Base-by-base conservation (phyloP, 768 basidiomycete genomes). In the Mycena indigotica region DNA sequence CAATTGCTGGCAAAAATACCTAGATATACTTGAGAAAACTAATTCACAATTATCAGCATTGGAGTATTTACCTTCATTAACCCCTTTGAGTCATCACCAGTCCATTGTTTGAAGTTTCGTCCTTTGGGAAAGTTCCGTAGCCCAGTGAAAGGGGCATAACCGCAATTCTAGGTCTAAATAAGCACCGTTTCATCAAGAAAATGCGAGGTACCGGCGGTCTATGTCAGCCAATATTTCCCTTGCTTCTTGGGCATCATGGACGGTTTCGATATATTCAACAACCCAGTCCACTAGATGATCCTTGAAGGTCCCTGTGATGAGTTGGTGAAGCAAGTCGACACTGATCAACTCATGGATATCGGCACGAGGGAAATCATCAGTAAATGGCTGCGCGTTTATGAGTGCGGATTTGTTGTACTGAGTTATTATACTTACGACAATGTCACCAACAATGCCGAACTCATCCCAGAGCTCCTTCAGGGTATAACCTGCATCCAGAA, bases 221-320 rank as follows among this genome's bases (percentile, higher is more conserved):
- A 74, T 74, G 23, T 75, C 73, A 17, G 53, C 61, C 24, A 75
- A 50, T 21, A 74, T 70, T 38, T 54, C 28, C 2, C 60, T 45
- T 8, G 68, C 71, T 2, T 32, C 15, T 1, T n/a, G 15, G 49
- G 62, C 45, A 1, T 57, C 57, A 32, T 72, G 62, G 10, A 29
- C 52, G 4, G 50, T 12, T 15, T 55, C 38, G 1, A 76, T 50
- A 52, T 72, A 75, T 24, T 65, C 39, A 1, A 44, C 58, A 0
- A 75, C 65, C 75, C 74, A 75, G 2, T 52, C 54, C 2, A 77
- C 71, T 5, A 77, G 58, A 50, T 77, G 75, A 40, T 75, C 75
- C 55, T 75, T 77, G 65, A 75, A 75, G 2, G 67, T 65, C 1
- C 72, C 73, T 59, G 73, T 74, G 61, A 74, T 71, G 15, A 74